These are phyloP conservation scores for Pyrrhoderma lamaoense DNA, from an alignment of 1,284 basidiomycete genomes.

Conservation along the genomic window DNA sequence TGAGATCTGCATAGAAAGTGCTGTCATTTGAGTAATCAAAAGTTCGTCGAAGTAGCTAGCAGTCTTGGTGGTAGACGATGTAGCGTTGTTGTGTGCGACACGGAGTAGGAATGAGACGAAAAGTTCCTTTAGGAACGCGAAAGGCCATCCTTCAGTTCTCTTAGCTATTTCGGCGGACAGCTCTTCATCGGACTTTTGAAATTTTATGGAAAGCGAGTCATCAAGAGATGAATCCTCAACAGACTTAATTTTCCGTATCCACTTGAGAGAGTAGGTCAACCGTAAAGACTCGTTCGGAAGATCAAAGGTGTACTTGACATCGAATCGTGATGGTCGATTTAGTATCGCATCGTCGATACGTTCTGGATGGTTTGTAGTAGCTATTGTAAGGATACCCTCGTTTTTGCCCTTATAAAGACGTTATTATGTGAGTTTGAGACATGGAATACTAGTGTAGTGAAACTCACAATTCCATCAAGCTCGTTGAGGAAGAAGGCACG, in stretches of 20 bases:
- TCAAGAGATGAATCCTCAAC: background rate
- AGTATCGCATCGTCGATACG: conserved; percentile 38
- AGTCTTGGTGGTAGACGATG: too few species aligned
- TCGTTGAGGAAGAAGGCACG: conserved; percentile 42
- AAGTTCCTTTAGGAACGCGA: conserved; percentile 29
- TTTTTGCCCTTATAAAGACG: conserved; percentile 27
- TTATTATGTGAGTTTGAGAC: conserved; percentile 15
- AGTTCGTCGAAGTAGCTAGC: background rate
- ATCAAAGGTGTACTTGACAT: conserved; percentile 38
- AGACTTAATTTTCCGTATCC: conserved; percentile 22
- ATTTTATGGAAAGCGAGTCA: background rate
- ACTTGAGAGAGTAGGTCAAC: conserved; percentile 23
- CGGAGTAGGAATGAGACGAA: conserved; percentile 27
- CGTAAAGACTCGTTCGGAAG: conserved; percentile 23
- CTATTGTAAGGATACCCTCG: conserved; percentile 37
- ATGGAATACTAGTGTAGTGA: conserved; percentile 9
- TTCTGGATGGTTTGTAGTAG: conserved; percentile 43
- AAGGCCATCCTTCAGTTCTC: conserved; percentile 26
- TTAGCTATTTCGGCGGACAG: conserved; percentile 22
- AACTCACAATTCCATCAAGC: conserved; percentile 33
- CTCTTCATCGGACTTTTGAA: background rate
- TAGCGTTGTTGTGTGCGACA: conserved; percentile 22
- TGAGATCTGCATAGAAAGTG: background rate
- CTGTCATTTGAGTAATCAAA: background rate
- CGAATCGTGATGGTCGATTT: conserved; percentile 40